Evolutionary conservation across 2,329 filamentous ascomycete genomes (phyloP), one percentile per base, ranked within the genome.

Genomic region (Cucurbitaria berberidis): DNA sequence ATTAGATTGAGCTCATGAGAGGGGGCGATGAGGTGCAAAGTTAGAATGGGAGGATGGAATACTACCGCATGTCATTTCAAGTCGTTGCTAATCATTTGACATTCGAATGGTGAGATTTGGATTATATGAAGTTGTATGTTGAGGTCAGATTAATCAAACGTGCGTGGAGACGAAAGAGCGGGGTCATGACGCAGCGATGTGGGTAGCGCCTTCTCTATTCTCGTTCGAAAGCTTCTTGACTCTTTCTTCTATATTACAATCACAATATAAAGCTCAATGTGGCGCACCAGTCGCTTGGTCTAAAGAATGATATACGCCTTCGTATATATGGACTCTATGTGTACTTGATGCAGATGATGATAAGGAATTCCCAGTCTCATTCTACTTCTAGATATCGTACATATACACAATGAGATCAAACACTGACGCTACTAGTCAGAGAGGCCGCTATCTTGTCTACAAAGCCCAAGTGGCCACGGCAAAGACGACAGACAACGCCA

Each of bases 401-500:
- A 48, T 45, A 45, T 38, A 51, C 44, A 5, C 32, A 53, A 38
- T 16, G 6, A 43, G 48, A 30, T 49, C 16, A 18, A 34, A 27
- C 18, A 29, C 36, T 39, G 36, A 34, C 29, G 3, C 18, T 36
- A 15, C 8, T 8, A 21, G 4, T 24, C 24, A 48, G 30, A 53
- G n/a, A 35, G 16, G 40, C 27, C 13, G 18, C 9, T 3, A 9
- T 15, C 10, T 38, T 10, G 22, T 32, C 48, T 66, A 70, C 60
- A 68, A 53, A 9, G 62, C 57, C 62, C 63, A 68, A 19, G 61
- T 57, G 43, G 63, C 64, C 7, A 59, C 45, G 13, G 64, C 66
- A 22, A 68, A 66, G 44, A 68, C 57, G n/a, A 64, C 60, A 3
- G 67, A 68, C 34, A 69, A 44, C 10, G 51, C 62, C 57, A 69